Evolutionary conservation across 2,329 filamentous ascomycete species (phyloP).

Genomic region (Cercospora sesami): DNA sequence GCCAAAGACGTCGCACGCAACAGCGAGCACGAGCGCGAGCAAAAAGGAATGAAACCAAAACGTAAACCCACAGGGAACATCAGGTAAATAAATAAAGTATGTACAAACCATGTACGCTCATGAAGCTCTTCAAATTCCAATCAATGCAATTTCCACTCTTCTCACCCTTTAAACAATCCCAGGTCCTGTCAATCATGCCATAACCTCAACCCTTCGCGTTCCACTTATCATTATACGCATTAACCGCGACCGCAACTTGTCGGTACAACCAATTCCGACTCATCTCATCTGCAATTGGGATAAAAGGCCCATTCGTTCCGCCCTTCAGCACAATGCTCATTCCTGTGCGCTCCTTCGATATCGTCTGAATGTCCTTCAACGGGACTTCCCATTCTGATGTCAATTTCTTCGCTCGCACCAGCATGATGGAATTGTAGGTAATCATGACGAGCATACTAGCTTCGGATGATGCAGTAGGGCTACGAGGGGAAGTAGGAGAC

Average conservation of each 20-base stretch:
- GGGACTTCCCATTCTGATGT: constrained; percentile 94
- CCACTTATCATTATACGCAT: constrained; percentile 67
- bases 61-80: not conserved
- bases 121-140: not conserved
- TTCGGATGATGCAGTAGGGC: constrained; percentile 29
- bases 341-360: constrained; percentile 92
- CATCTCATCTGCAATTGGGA: constrained; percentile 88
- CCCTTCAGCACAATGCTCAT: constrained; percentile 86
- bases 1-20: not conserved
- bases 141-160: not conserved
- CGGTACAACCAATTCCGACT: constrained; percentile 65
- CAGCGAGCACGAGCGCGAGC: not conserved
- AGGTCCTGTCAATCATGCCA: not conserved
- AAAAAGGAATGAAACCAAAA: no score
- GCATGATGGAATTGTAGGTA: constrained; percentile 70
- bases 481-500: constrained; percentile 14
- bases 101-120: not conserved
- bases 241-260: constrained; percentile 66
- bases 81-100: not conserved
- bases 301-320: constrained; percentile 89
- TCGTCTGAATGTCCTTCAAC: constrained; percentile 93
- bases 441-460: constrained; percentile 67
- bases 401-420: constrained; percentile 82
- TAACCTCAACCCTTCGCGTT: constrained; percentile 55
- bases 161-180: not conserved